A percentile compares a stretch with the other conserved stretches of the same genome.
Conservation (phyloP, 345 rosid genomes). For the Rhizophora mangle region DNA sequence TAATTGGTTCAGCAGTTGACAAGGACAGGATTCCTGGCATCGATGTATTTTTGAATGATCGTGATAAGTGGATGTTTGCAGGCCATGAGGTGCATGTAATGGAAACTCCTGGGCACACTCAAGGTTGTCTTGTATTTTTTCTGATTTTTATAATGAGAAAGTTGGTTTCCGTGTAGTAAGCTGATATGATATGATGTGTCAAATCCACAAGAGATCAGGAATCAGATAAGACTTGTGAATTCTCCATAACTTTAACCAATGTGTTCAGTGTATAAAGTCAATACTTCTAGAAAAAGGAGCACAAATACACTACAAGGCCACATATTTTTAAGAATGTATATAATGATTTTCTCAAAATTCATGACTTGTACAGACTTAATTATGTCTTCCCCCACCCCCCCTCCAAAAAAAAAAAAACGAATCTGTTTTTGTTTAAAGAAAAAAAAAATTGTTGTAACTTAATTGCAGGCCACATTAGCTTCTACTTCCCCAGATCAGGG, state of each 20-base stretch:
- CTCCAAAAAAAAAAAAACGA: no score
- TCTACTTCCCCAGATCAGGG: slow-evolving; percentile 87
- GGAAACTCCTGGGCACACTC: slow-evolving; percentile 96
- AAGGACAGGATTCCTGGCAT: slow-evolving; percentile 84
- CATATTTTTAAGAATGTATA: no score
- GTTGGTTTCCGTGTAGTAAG: no score
- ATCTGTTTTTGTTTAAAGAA: background rate
- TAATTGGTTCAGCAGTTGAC: slow-evolving; percentile 82
- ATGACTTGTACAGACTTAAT: background rate
- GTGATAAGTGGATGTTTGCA: slow-evolving; percentile 98
- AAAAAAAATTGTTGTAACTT: background rate
- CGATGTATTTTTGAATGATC: slow-evolving; percentile 77
- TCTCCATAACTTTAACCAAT: no score
- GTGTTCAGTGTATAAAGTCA: no score
- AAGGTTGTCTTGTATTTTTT: slow-evolving; percentile 44
- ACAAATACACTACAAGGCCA: no score
- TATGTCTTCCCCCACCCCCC: no score
- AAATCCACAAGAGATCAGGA: no score
- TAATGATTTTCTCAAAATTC: no score
- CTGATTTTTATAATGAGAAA: background rate
- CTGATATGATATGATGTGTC: no score
- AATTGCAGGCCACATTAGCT: slow-evolving; percentile 84
- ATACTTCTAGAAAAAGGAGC: no score
- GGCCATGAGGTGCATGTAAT: slow-evolving; percentile 85
- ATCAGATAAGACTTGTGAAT: no score